Conservation (phyloP, 345 rosid species). For the Combretum micranthum region DNA sequence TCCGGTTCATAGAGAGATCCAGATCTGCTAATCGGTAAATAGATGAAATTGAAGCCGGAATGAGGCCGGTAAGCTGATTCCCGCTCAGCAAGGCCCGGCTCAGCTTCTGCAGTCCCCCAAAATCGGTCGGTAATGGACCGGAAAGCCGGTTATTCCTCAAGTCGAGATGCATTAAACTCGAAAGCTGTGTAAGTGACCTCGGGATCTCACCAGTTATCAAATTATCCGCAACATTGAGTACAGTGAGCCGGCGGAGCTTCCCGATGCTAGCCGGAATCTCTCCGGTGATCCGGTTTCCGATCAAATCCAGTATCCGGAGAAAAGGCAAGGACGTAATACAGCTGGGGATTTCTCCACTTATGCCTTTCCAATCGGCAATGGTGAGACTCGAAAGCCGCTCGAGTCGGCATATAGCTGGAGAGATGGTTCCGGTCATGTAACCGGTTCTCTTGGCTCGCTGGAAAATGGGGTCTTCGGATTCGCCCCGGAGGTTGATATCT, state of each 20-base stretch:
- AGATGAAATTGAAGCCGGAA: slow-evolving; percentile 24
- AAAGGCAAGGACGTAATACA: slow-evolving; percentile 30
- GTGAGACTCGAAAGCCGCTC: slow-evolving; percentile 32
- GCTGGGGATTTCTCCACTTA: slow-evolving; percentile 33
- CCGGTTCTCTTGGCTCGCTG: slow-evolving; percentile 26
- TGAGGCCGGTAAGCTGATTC: slow-evolving; percentile 22
- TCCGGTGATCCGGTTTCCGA: slow-evolving; percentile 34
- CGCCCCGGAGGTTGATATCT: slow-evolving; percentile 68
- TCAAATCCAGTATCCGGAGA: slow-evolving; percentile 33
- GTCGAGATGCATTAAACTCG: slow-evolving; percentile 39
- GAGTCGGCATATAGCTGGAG: slow-evolving; percentile 30
- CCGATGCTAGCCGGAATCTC: slow-evolving; percentile 31
- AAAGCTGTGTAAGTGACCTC: slow-evolving; percentile 23
- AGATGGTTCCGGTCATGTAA: slow-evolving; percentile 36
- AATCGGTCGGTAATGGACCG: slow-evolving; percentile 27
- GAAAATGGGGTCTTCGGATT: slow-evolving; percentile 46
- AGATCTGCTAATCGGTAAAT: slow-evolving; percentile 42
- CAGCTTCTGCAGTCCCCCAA: slow-evolving; percentile 29
- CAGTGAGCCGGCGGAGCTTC: slow-evolving; percentile 25
- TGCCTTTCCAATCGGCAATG: slow-evolving; percentile 42
- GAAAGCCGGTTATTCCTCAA: slow-evolving; percentile 32
- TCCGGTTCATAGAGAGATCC: slow-evolving; percentile 31
- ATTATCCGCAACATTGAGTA: slow-evolving; percentile 40
- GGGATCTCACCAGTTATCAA: slow-evolving; percentile 32
- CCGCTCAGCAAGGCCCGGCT: slow-evolving; percentile 38